Conservation (phyloP, 805 yeast species). For the Kuraishia ogatae region DNA sequence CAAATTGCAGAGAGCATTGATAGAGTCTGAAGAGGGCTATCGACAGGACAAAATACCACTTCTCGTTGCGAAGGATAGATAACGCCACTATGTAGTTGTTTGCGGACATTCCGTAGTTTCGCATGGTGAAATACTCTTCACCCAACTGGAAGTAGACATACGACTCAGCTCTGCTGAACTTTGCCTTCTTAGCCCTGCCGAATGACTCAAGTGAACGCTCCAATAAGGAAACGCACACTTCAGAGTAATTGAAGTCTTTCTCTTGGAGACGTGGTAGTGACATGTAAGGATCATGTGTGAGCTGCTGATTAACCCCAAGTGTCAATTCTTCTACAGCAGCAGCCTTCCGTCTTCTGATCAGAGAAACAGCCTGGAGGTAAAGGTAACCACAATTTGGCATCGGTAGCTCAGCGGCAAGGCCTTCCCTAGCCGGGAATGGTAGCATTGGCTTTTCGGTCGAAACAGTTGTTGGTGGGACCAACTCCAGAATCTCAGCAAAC, state of each 20-base stretch:
- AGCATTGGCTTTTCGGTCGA: constrained; percentile 25
- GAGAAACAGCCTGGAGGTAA: constrained; percentile 28
- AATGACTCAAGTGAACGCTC: constrained; percentile 28
- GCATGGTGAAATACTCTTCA: constrained; percentile 28
- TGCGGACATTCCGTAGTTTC: constrained; percentile 31
- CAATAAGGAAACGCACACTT: constrained; percentile 18
- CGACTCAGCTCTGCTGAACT: constrained; percentile 29
- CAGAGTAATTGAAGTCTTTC: constrained; percentile 10
- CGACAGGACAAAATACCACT: constrained; percentile 29
- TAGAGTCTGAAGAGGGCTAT: constrained; percentile 27
- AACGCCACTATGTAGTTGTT: constrained; percentile 30
- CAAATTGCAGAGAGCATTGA: constrained; percentile 25
- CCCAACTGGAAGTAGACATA: constrained; percentile 43
- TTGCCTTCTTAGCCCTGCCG: constrained; percentile 22
- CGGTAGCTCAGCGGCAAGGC: constrained; percentile 8
- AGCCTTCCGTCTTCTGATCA: constrained; percentile 17
- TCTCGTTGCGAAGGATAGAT: constrained; percentile 27
- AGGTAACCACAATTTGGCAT: constrained; percentile 36
- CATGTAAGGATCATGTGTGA: constrained; percentile 16
- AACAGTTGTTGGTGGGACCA: constrained; percentile 33
- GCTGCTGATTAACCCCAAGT: not conserved
- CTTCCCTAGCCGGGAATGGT: constrained; percentile 19
- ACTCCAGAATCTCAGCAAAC: constrained; percentile 49
- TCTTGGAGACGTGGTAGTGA: constrained; percentile 17
- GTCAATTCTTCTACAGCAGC: constrained; percentile 6